These are phyloP conservation scores for Coniochaeta pulveracea DNA, from an alignment of 2,329 filamentous ascomycete genomes.

Conservation along the genomic window DNA sequence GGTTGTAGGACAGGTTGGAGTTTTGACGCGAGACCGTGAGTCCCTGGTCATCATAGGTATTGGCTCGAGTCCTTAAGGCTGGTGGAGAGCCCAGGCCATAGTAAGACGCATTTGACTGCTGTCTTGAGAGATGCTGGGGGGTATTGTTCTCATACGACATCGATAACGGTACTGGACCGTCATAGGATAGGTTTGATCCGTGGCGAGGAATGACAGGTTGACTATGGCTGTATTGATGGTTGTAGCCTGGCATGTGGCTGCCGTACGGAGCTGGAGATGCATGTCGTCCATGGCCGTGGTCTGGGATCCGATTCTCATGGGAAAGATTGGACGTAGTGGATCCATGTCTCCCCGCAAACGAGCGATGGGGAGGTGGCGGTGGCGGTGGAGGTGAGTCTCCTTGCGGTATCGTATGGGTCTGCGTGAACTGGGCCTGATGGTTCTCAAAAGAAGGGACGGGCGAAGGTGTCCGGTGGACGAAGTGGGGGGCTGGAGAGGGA, in stretches of 20 bases:
- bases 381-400: slow-evolving; percentile 63
- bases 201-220: too few species aligned
- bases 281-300: slow-evolving; percentile 16
- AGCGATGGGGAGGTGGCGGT: slow-evolving; percentile 57
- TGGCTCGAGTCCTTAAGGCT: slow-evolving; percentile 14
- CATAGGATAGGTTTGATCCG: slow-evolving; percentile 10
- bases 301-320: slow-evolving; percentile 12
- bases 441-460: slow-evolving; percentile 26
- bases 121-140: slow-evolving; percentile 5
- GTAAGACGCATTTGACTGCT: slow-evolving; percentile 11
- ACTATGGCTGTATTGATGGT: too few species aligned
- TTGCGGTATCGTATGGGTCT: slow-evolving; percentile 13
- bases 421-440: slow-evolving; percentile 11
- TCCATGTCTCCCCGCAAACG: slow-evolving; percentile 14
- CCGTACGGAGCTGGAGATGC: slow-evolving; percentile 26
- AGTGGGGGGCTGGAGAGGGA: too few species aligned
- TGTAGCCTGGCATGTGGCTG: slow-evolving; percentile 6
- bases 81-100: neutral
- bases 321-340: slow-evolving; percentile 19
- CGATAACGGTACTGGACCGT: slow-evolving; percentile 5
- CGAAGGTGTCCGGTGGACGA: slow-evolving; percentile 19
- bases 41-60: slow-evolving; percentile 14
- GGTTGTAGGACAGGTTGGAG: slow-evolving; percentile 21
- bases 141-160: slow-evolving; percentile 22
- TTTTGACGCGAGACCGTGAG: slow-evolving; percentile 12